A percentile compares a stretch with the other conserved stretches of the same genome.
phyloP scores from a whole-genome alignment of 495 filamentous ascomycete species.

The Xylaria palmicola region DNA sequence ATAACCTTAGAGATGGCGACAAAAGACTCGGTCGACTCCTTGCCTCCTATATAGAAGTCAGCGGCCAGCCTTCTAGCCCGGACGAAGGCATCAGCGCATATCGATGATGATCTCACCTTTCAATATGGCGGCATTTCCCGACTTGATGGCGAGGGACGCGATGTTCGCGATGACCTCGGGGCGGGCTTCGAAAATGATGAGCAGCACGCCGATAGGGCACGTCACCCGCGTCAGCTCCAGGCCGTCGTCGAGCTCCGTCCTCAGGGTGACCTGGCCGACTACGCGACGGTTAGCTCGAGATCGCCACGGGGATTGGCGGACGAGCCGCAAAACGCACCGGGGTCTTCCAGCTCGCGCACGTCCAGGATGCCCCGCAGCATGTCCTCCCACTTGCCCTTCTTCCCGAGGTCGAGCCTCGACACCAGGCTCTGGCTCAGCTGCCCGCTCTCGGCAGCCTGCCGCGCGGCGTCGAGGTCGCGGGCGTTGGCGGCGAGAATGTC shows the following conservation, averaged over 20 bases:
- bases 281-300: neutral
- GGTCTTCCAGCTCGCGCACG: slow-evolving; percentile 83
- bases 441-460: slow-evolving; percentile 67
- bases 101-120: too few species aligned
- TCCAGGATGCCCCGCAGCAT: slow-evolving; percentile 96
- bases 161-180: slow-evolving; percentile 99
- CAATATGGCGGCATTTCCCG: slow-evolving; percentile 93
- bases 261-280: slow-evolving; percentile 84
- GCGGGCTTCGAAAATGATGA: slow-evolving; percentile 97
- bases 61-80: too few species aligned
- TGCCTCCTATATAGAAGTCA: slow-evolving; percentile 61
- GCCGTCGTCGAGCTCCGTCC: slow-evolving; percentile 85
- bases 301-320: neutral
- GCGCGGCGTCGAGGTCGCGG: slow-evolving; percentile 72
- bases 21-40: slow-evolving; percentile 93
- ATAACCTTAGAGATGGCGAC: slow-evolving; percentile 83
- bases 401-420: slow-evolving; percentile 83
- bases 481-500: slow-evolving; percentile 84
- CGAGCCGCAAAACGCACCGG: slow-evolving; percentile 58
- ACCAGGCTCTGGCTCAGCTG: slow-evolving; percentile 79
- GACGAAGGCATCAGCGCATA: too few species aligned
- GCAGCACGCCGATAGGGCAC: slow-evolving; percentile 90
- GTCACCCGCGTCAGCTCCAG: slow-evolving; percentile 81
- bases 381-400: slow-evolving; percentile 90
- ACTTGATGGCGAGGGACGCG: slow-evolving; percentile 94